Conservation (phyloP, 1,284 basidiomycete genomes). For the Vanrija sp. region DNA sequence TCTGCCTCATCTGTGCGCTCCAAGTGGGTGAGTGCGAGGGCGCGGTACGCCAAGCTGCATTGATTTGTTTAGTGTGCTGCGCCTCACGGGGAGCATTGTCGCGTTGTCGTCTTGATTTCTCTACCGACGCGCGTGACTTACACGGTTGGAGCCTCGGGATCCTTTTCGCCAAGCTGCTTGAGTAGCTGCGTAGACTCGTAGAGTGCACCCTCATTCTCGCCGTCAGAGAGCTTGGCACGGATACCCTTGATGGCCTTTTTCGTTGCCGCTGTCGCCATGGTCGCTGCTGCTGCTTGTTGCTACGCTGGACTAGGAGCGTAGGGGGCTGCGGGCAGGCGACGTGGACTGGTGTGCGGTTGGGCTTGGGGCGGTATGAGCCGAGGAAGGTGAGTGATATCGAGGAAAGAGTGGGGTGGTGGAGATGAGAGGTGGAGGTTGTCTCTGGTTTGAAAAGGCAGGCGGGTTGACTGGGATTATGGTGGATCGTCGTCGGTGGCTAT, state of each 20-base stretch:
- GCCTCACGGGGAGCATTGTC: background rate
- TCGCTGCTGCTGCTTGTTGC: background rate
- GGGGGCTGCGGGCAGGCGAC: background rate
- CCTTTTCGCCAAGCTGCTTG: constrained; percentile 60
- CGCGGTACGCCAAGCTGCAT: constrained; percentile 73
- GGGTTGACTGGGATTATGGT: no score
- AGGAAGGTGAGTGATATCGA: no score
- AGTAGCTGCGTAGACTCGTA: constrained; percentile 47
- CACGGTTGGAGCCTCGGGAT: constrained; percentile 59
- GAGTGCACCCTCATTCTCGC: constrained; percentile 62
- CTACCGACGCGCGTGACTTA: constrained; percentile 47
- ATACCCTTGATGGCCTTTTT: constrained; percentile 65
- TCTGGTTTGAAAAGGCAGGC: no score
- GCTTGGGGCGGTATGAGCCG: background rate
- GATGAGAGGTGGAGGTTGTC: no score
- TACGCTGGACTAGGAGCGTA: background rate
- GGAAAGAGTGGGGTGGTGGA: no score
- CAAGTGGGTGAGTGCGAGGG: constrained; percentile 68
- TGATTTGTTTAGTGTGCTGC: no score
- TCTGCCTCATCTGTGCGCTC: constrained; percentile 69
- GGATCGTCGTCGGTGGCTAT: no score
- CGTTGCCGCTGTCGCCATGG: constrained; percentile 2
- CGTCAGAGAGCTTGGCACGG: constrained; percentile 67
- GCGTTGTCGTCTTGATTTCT: constrained; percentile 1
- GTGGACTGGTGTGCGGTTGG: background rate